Conservation (phyloP, 371 early-diverging fungal species). For the Lichtheimia ornata region DNA sequence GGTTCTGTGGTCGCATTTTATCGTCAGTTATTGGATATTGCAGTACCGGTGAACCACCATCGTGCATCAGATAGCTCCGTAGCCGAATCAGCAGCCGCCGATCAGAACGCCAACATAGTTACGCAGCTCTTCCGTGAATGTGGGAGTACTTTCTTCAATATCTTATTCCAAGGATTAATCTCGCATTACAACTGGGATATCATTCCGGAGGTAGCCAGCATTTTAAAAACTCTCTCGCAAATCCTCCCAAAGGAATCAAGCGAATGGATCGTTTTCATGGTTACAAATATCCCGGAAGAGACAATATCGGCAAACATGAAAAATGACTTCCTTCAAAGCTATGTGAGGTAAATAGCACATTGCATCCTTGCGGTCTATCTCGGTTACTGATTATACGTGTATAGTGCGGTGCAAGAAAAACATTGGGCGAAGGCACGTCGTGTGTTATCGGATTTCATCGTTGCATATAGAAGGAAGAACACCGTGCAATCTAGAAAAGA, state of each 20-base stretch:
- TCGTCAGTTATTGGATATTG: conserved; percentile 41
- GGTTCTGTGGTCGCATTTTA: conserved; percentile 59
- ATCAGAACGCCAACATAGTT: conserved; percentile 32
- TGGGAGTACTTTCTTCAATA: conserved; percentile 37
- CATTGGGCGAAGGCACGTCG: conserved; percentile 46
- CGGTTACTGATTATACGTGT: conserved; percentile 2
- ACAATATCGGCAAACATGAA: conserved; percentile 46
- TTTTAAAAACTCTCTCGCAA: conserved; percentile 46
- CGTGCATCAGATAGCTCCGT: conserved; percentile 11
- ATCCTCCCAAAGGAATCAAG: conserved; percentile 44
- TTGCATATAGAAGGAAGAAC: conserved; percentile 38
- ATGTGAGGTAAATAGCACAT: conserved; percentile 30
- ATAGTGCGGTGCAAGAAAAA: conserved; percentile 37
- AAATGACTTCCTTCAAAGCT: conserved; percentile 48
- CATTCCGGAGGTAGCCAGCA: conserved; percentile 46
- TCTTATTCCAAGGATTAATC: conserved; percentile 51
- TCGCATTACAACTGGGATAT: conserved; percentile 56
- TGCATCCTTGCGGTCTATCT: neutral
- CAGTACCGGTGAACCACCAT: conserved; percentile 23
- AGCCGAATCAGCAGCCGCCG: conserved; percentile 16
- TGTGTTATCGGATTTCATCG: conserved; percentile 52
- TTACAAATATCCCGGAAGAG: conserved; percentile 48
- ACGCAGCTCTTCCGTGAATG: conserved; percentile 29
- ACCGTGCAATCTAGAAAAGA: conserved; percentile 12
- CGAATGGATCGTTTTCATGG: conserved; percentile 39